Evolutionary conservation across 2,329 filamentous ascomycete species (phyloP).

Genomic region (Rutstroemia sp.): DNA sequence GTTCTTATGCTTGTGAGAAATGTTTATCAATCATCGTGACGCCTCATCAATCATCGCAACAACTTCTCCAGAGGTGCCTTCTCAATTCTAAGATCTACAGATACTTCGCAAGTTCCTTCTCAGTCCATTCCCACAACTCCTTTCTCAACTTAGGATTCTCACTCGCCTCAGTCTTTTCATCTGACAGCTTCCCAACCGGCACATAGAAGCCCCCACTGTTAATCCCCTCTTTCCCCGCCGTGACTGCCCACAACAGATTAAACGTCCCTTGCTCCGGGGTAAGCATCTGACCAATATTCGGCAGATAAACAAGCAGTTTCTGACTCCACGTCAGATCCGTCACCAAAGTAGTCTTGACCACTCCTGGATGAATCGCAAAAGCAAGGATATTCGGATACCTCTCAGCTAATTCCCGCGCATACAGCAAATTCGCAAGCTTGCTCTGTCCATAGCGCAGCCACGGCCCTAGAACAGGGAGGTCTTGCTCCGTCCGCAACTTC

Average conservation of each 20-base stretch:
- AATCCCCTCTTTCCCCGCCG: neutral
- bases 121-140: neutral
- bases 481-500: no score
- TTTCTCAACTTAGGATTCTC: neutral
- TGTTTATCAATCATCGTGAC: no score
- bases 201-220: neutral
- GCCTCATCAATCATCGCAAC: no score
- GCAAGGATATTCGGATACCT: neutral
- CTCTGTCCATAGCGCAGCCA: no score
- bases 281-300: neutral
- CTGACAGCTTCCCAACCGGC: neutral
- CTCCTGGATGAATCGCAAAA: neutral
- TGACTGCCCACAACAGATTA: neutral
- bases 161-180: neutral
- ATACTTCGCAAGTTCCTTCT: neutral
- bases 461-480: no score
- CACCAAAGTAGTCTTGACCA: neutral
- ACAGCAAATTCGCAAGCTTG: no score
- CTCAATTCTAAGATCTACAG: neutral
- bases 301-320: neutral
- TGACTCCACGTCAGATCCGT: neutral
- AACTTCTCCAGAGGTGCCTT: no score
- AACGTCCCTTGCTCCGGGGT: neutral
- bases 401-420: conserved; percentile 10
- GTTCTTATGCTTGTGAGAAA: no score